Evolutionary conservation across 2,329 filamentous ascomycete species (phyloP), one percentile per base, ranked within the genome.

Genomic region (Anisogramma anomala): DNA sequence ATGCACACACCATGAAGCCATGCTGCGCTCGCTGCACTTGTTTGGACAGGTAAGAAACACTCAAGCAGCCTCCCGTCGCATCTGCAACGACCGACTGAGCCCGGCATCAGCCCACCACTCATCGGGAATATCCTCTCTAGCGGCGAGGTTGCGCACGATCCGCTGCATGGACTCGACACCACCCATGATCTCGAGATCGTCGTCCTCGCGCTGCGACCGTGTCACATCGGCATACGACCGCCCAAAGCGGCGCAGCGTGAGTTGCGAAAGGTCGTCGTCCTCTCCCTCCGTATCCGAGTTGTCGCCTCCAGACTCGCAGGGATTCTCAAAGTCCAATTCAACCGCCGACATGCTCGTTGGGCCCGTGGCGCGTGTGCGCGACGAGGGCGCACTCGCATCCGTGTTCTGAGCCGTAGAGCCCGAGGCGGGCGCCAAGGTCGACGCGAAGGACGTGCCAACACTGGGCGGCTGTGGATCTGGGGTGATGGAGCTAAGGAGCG

Each of bases 401-500:
- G 44, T 46, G 39, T 56, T 62, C 46, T 68, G 68, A 1, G 69
- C 66, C 3, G 58, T 55, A 3, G 55, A 56, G 3, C 60, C 61
- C 0, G 72, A 72, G 10, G 66, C 66, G 28, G 69, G 67, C 3
- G 71, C 65, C n/a, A 66, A 65, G 1, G 70, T 69, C 8, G 84
- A 88, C 0, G 79, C 74, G 57, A 94, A 94, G 0, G 87, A 94
- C 1, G 86, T 88, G 22, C 83, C 77, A 2, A 77, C 74, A 51
- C 83, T 93, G 0, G 87, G 85, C 3, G 84, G 72, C 47, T 84
- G 81, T 13, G 82, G 78, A 57, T 94, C 87, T 0, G 85, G 84
- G 0, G 83, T 80, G 46, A 95, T 72, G 0, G 84, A 93, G 6
- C 74, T 80, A 43, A 87, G 67, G 39, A 95, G 76, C 3, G 79